These are phyloP conservation scores for Quercus glauca DNA, from an alignment of 306 rosid species.

Conservation along the genomic window DNA sequence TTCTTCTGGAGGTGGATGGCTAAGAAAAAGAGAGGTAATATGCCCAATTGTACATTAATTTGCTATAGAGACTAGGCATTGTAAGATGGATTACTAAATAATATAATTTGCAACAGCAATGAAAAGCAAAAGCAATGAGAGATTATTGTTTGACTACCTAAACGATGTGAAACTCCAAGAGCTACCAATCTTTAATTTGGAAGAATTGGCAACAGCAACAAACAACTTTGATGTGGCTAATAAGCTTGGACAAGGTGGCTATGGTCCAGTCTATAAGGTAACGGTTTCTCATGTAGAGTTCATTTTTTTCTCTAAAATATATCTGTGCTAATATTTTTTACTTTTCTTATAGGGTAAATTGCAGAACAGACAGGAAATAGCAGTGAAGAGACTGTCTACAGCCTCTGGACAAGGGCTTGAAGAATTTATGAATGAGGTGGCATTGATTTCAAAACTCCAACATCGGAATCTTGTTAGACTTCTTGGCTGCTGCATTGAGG, in stretches of 20 bases:
- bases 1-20: too few species aligned
- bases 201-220: background rate
- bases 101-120: too few species aligned
- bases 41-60: too few species aligned
- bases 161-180: background rate
- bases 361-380: slow-evolving; percentile 1
- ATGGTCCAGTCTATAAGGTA: background rate
- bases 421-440: slow-evolving; percentile 14
- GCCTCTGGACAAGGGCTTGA: background rate
- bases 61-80: too few species aligned
- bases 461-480: too few species aligned
- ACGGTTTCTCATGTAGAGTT: background rate
- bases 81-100: too few species aligned
- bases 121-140: too few species aligned
- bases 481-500: too few species aligned
- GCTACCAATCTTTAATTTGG: background rate
- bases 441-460: background rate
- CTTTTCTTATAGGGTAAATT: background rate
- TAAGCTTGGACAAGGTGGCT: background rate
- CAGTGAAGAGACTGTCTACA: background rate
- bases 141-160: too few species aligned
- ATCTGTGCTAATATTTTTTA: background rate
- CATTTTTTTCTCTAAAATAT: background rate
- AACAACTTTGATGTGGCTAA: background rate
- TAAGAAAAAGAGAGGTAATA: too few species aligned